phyloP scores from a whole-genome alignment of 2,329 filamentous ascomycete species.

The Claviceps sp. region DNA sequence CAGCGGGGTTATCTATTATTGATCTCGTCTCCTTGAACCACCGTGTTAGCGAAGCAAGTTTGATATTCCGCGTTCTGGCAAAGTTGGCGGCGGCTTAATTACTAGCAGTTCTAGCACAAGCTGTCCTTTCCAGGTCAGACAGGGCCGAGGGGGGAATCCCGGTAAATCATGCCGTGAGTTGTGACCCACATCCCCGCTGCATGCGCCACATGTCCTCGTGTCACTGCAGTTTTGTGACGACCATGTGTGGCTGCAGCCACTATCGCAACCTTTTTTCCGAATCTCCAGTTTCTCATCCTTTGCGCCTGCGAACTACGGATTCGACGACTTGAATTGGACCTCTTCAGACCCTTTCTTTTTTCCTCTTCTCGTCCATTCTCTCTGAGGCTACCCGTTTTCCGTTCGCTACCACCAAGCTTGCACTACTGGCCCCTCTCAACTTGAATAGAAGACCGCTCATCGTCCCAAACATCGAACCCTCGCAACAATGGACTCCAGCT shows the following conservation, averaged over 20 bases:
- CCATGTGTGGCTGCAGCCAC: conserved; percentile 11
- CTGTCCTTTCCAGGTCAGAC: conserved; percentile 11
- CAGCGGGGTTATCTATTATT: conserved; percentile 4
- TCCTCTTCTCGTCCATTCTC: neutral
- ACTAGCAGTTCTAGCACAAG: conserved; percentile 10
- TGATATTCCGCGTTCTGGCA: neutral
- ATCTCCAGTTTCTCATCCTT: neutral
- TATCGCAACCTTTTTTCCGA: conserved; percentile 8
- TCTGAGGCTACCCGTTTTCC: neutral
- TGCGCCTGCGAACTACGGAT: neutral
- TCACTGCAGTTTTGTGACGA: neutral
- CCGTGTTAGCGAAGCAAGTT: neutral
- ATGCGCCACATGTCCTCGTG: conserved; percentile 2
- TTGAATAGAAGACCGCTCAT: neutral
- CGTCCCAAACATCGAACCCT: neutral
- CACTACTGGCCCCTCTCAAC: neutral
- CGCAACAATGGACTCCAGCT: conserved; percentile 42
- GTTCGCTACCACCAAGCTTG: too few species aligned
- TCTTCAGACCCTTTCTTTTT: neutral
- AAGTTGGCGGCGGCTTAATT: neutral
- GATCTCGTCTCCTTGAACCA: neutral
- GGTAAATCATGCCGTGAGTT: conserved; percentile 4
- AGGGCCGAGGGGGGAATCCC: conserved; percentile 9
- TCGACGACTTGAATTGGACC: too few species aligned
- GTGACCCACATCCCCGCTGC: neutral